phyloP scores from a whole-genome alignment of 1,284 basidiomycete genomes.

The Fistulina hepatica region DNA sequence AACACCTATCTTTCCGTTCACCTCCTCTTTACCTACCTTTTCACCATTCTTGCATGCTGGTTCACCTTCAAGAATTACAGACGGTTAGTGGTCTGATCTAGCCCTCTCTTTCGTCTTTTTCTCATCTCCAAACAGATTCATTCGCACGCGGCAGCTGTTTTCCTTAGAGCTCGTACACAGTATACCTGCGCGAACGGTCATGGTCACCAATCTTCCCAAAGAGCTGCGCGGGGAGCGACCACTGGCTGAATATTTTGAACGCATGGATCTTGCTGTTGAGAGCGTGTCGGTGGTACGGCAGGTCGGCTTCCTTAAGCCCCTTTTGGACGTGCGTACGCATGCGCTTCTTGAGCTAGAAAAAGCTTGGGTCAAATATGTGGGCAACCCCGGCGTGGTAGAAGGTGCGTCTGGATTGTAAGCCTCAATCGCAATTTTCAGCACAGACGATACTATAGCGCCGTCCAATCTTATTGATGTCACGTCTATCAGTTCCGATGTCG shows the following conservation, averaged over 20 bases:
- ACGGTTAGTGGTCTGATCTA: too few relatives aligned
- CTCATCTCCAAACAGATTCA: too few relatives aligned
- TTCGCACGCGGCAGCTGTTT: conserved; percentile 88
- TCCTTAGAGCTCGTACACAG: conserved; percentile 90
- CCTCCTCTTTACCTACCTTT: conserved; percentile 87
- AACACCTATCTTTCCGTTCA: conserved; percentile 81
- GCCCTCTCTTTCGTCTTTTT: too few relatives aligned
- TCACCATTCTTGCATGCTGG: conserved; percentile 77
- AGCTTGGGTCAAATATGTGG: conserved; percentile 85
- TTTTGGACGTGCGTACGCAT: conserved; percentile 70
- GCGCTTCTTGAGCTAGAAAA: conserved; percentile 71
- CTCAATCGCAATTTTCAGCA: too few relatives aligned
- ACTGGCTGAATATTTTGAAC: conserved; percentile 90
- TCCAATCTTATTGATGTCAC: too few relatives aligned
- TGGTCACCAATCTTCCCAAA: conserved; percentile 74
- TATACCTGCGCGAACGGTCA: conserved; percentile 86
- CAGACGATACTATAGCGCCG: too few relatives aligned
- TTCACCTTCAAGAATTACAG: conserved; percentile 86
- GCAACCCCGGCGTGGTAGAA: conserved; percentile 78
- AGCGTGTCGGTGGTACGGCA: conserved; percentile 86
- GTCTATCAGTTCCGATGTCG: conserved; percentile 26
- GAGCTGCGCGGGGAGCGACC: conserved; percentile 79
- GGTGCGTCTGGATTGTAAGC: conserved; percentile 4
- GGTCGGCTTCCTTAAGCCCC: conserved; percentile 59
- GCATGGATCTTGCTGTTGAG: conserved; percentile 71